Percentiles rank a stretch among this genome's conserved stretches.
Conservation (phyloP, 2,329 filamentous ascomycete species). For the Pyricularia sp. region DNA sequence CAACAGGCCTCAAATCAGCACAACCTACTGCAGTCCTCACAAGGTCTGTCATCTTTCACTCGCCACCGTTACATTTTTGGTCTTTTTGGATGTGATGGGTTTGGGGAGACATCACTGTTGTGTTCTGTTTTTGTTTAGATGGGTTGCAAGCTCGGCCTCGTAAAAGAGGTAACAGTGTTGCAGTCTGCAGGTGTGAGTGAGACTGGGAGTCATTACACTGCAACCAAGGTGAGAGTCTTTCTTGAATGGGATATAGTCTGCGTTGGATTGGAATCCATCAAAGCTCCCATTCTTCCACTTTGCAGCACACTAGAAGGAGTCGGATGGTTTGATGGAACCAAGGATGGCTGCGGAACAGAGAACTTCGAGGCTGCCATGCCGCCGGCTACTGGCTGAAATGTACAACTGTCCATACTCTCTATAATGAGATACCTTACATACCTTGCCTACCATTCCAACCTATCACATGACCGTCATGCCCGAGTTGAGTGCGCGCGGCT, state of each 20-base stretch:
- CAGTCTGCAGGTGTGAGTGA: not conserved
- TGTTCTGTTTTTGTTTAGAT: not conserved
- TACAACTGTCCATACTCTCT: not conserved
- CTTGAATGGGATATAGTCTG: not conserved
- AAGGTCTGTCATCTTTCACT: not conserved
- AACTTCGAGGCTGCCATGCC: not conserved
- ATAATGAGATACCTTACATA: not conserved
- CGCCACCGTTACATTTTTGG: not conserved
- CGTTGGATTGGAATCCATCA: not conserved
- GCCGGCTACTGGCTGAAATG: not conserved
- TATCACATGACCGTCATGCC: conserved; percentile 3
- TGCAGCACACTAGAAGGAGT: not conserved
- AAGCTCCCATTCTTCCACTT: not conserved
- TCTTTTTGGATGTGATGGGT: not conserved
- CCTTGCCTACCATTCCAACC: not conserved
- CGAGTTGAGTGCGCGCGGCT: conserved; percentile 1
- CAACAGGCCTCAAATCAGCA: not conserved
- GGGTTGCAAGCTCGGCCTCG: not conserved
- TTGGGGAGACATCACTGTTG: not conserved
- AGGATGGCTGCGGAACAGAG: not conserved
- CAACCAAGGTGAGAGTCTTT: not conserved
- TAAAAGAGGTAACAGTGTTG: not conserved
- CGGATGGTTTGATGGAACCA: not conserved
- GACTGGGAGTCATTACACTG: not conserved
- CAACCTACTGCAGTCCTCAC: not conserved